Evolutionary conservation across 2,329 filamentous ascomycete species (phyloP).

Genomic region (Fusarium tricinctum): DNA sequence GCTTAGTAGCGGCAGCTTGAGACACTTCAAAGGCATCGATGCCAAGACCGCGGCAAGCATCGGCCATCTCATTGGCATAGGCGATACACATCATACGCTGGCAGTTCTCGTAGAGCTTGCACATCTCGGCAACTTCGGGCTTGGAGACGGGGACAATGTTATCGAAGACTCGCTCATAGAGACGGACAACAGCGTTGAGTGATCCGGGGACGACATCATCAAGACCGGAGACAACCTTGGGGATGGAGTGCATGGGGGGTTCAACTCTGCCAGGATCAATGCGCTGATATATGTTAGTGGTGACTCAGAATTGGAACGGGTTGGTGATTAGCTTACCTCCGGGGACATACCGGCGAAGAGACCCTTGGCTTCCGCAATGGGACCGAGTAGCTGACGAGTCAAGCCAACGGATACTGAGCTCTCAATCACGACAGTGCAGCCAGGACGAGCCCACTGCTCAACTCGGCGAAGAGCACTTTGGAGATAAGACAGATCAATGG

Average conservation of each 20-base stretch:
- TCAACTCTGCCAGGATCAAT: slow-evolving; percentile 64
- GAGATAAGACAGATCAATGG: slow-evolving; percentile 63
- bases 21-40: slow-evolving; percentile 66
- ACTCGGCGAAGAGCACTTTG: slow-evolving; percentile 59
- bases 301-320: fast-evolving
- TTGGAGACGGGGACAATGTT: slow-evolving; percentile 61
- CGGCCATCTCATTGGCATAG: slow-evolving; percentile 68
- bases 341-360: slow-evolving; percentile 65
- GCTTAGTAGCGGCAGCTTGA: slow-evolving; percentile 63
- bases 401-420: slow-evolving; percentile 68
- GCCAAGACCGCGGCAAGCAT: slow-evolving; percentile 60
- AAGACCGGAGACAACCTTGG: slow-evolving; percentile 67
- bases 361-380: slow-evolving; percentile 57
- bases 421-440: slow-evolving; percentile 65
- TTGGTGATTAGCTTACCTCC: slow-evolving; percentile 40
- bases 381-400: slow-evolving; percentile 64
- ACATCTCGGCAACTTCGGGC: slow-evolving; percentile 70
- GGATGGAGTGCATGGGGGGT: slow-evolving; percentile 60
- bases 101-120: slow-evolving; percentile 70
- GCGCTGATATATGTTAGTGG: slow-evolving; percentile 51
- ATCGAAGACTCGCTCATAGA: slow-evolving; percentile 63
- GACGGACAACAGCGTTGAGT: slow-evolving; percentile 56
- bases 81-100: slow-evolving; percentile 67
- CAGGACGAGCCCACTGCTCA: slow-evolving; percentile 56
- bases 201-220: slow-evolving; percentile 62